phyloP scores from a whole-genome alignment of 441 rosid species.

The Erodium texanum region DNA sequence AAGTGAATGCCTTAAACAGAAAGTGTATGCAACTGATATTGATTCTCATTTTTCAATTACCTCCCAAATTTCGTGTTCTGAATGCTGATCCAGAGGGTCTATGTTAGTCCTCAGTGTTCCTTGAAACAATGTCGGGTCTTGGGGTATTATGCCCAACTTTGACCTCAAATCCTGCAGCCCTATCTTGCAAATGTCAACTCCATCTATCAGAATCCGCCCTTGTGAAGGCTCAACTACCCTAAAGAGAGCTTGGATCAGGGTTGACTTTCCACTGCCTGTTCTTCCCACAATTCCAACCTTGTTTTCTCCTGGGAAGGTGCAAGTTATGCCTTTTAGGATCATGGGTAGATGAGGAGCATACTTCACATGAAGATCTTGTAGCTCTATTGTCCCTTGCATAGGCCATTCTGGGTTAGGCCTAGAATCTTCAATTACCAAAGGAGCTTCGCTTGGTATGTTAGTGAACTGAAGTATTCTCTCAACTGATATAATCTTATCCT shows the following conservation, averaged over 20 bases:
- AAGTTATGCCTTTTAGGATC: slow-evolving; percentile 49
- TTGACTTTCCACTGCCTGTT: slow-evolving; percentile 70
- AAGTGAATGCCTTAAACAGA: not conserved
- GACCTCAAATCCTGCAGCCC: slow-evolving; percentile 63
- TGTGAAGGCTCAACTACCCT: slow-evolving; percentile 49
- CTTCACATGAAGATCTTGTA: slow-evolving; percentile 36
- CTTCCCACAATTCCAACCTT: slow-evolving; percentile 61
- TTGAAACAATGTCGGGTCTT: slow-evolving; percentile 57
- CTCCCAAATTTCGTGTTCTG: slow-evolving; percentile 61
- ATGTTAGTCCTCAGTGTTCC: slow-evolving; percentile 55
- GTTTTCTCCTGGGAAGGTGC: slow-evolving; percentile 48
- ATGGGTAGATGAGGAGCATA: slow-evolving; percentile 45
- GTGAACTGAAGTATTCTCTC: slow-evolving; percentile 55
- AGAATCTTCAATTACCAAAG: slow-evolving; percentile 31
- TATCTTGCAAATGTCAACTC: slow-evolving; percentile 38
- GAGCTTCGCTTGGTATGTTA: slow-evolving; percentile 46
- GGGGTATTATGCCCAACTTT: slow-evolving; percentile 53
- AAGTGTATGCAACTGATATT: too few species aligned
- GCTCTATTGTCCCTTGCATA: slow-evolving; percentile 33
- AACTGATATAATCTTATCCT: slow-evolving; percentile 65
- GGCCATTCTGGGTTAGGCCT: slow-evolving; percentile 50
- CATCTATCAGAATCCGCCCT: slow-evolving; percentile 49
- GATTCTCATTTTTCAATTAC: slow-evolving; percentile 19
- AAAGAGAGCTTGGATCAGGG: slow-evolving; percentile 59
- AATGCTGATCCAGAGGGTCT: slow-evolving; percentile 47